Percentiles rank a stretch among this genome's conserved stretches.
Conservation (phyloP, 2,329 filamentous ascomycete genomes). For the Echinosphaeria canescens region DNA sequence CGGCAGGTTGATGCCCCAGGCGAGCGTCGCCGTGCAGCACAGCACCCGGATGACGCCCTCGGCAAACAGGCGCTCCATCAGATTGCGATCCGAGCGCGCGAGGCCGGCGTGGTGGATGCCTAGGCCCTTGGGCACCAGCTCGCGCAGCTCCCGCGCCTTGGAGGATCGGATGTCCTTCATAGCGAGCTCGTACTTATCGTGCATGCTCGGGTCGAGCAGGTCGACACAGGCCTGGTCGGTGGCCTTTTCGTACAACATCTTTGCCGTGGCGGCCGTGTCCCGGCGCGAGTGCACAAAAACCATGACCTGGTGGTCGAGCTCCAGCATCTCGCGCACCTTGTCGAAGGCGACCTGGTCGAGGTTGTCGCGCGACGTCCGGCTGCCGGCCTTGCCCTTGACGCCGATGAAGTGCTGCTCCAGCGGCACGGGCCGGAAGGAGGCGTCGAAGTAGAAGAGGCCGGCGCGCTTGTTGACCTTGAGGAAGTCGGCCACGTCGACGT, state of each 20-base stretch:
- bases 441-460: conserved; percentile 92
- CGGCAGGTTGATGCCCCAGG: conserved; percentile 97
- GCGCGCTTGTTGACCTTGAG: conserved; percentile 85
- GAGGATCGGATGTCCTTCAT: conserved; percentile 70
- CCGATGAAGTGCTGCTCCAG: conserved; percentile 95
- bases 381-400: conserved; percentile 75
- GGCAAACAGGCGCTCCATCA: conserved; percentile 83
- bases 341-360: conserved; percentile 76
- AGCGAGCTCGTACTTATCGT: conserved; percentile 63
- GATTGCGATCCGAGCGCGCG: conserved; percentile 78
- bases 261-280: conserved; percentile 78
- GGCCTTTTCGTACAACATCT: conserved; percentile 71
- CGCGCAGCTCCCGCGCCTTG: conserved; percentile 69
- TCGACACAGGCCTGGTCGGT: conserved; percentile 58
- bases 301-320: conserved; percentile 91
- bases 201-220: conserved; percentile 60
- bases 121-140: conserved; percentile 75
- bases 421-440: conserved; percentile 86
- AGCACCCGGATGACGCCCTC: conserved; percentile 92
- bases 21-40: conserved; percentile 92
- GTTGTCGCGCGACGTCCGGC: conserved; percentile 69
- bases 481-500: conserved; percentile 91
- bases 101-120: conserved; percentile 96
- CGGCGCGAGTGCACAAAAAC: conserved; percentile 96
- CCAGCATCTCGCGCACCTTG: conserved; percentile 86